Evolutionary conservation across 768 basidiomycete genomes (phyloP), one percentile per base, ranked within the genome.

Genomic region (Tylopilus sp.): DNA sequence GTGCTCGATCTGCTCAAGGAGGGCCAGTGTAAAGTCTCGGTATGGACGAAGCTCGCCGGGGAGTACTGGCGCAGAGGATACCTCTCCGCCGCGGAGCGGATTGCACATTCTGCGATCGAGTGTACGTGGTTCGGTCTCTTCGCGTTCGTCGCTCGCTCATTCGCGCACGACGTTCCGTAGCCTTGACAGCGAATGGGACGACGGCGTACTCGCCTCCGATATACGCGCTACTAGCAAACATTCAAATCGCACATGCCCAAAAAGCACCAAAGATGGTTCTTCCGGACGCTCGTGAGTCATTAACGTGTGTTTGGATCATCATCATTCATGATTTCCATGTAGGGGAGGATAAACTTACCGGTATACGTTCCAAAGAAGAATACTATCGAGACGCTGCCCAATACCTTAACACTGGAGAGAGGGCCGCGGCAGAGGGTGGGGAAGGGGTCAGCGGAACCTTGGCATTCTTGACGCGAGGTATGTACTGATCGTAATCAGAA

Each of bases 31-130:
- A 83, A 75, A 54, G 82, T 84, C 17, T 82, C 80, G 65, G 81
- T 87, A 12, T 95, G 91, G 91, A 84, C 88, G 2, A 84, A 83
- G 56, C 77, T 95, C 21, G 92, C 92, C 10, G 84, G 83, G 16
- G 93, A 95, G 71, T 95, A 96, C 63, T 92, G 92, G 88, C 74
- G 87, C 56, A 79, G 84, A 59, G 89, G 87, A 0, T 80, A 84
- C 57, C 72, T 89, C 45, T 81, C 84, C 24, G 85, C 83, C 9
- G 92, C 92, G 13, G 87, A 93, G 68, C 82, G 80, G 58, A 86
- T 95, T 44, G 84, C 86, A 26, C 70, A 74, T 29, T 76, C 80
- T 45, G 93, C 85, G 16, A 74, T 84, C 34, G 81, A 84, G 59
- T 79, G 89, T 89, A 64, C 56, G 83, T 73, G n/a, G 30, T 51